These are phyloP conservation scores for Vitis hybrid DNA, from an alignment of 177 flowering plant genomes.

Conservation along the genomic window DNA sequence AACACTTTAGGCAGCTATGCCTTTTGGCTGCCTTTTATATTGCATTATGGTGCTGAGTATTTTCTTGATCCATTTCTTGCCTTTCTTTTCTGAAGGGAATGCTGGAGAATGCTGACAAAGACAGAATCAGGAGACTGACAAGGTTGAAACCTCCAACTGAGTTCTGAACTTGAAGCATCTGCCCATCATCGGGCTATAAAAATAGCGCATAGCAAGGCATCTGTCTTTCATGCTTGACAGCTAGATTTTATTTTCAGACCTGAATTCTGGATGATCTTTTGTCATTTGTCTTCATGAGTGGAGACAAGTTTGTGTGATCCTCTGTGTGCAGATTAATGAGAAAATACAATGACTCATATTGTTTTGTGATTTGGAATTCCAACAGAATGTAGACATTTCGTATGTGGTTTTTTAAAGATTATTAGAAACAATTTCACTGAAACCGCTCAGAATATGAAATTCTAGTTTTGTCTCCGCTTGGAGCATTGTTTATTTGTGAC, in stretches of 20 bases:
- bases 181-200: background rate
- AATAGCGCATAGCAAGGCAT: background rate
- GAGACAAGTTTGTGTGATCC: no score
- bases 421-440: no score
- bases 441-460: no score
- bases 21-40: background rate
- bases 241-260: background rate
- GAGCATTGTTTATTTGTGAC: no score
- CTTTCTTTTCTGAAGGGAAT: conserved; percentile 21
- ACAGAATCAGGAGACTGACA: conserved; percentile 26
- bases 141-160: conserved; percentile 39
- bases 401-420: no score
- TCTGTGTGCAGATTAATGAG: background rate
- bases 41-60: background rate
- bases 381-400: no score
- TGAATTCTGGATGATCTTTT: background rate
- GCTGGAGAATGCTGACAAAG: conserved; percentile 38
- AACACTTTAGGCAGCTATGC: background rate
- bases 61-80: background rate
- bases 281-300: background rate
- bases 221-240: background rate
- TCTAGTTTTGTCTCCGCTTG: no score
- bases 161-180: conserved; percentile 16
- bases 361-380: no score
- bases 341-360: background rate